Conservation (phyloP, 106 monocot species). For the Acorus calamus region DNA sequence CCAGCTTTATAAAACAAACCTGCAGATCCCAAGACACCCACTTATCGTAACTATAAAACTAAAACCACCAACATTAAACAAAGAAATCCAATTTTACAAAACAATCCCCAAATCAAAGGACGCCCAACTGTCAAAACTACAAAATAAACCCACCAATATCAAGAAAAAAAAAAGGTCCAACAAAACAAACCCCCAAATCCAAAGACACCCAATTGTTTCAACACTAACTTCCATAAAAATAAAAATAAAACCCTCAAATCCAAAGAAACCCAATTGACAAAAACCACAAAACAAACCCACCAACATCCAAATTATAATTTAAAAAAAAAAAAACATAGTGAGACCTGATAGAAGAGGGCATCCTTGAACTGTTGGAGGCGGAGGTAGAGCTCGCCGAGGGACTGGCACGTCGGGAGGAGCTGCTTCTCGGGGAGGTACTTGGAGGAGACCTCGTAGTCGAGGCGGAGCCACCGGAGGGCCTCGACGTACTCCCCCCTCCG, state of each 20-base stretch:
- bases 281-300: not conserved
- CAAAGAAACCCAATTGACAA: not conserved
- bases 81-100: not conserved
- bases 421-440: slow-evolving; percentile 78
- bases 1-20: no score
- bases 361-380: slow-evolving; percentile 56
- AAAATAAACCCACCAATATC: no score
- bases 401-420: slow-evolving; percentile 92
- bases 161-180: no score
- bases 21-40: no score
- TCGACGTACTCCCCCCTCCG: slow-evolving; percentile 74
- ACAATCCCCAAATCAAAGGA: not conserved
- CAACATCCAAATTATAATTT: not conserved
- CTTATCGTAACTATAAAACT: no score
- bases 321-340: not conserved
- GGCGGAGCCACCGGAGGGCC: slow-evolving; percentile 76
- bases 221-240: not conserved
- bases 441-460: slow-evolving; percentile 69
- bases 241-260: not conserved
- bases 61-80: slow-evolving; percentile 1
- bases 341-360: slow-evolving; percentile 70
- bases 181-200: not conserved
- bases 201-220: not conserved
- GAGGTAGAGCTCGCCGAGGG: slow-evolving; percentile 77
- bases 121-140: no score